Base-by-base conservation (phyloP, 768 basidiomycete genomes). In the Neoboletus magnificus region DNA sequence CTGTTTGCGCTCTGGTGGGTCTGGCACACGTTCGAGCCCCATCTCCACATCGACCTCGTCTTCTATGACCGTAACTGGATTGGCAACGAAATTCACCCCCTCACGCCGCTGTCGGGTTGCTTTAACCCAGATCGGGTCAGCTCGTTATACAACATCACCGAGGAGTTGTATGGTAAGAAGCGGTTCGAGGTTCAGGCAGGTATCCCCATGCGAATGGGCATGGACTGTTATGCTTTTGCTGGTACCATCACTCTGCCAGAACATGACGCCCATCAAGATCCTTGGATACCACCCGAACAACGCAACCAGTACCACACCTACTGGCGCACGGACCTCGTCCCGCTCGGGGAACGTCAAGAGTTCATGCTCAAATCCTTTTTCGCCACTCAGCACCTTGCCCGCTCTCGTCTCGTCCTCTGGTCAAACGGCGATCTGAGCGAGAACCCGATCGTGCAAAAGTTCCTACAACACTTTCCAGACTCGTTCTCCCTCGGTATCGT, bases 201-300 rank as follows among this genome's bases (percentile, higher is more conserved):
- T 4, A 75, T 93, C 50, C 78, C 84, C 0, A 77, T 98, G 76
- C 79, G 82, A 55, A 76, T 90, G 63, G 91, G 91, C 32, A 76
- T 91, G 76, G 90, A 93, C 69, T 98, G 96, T 72, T 98, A 95
- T 67, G 85, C 91, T 66, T 92, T 94, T 69, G 89, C 94, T 1
- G 86, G 88, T 11, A 93, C 92, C 16, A 79, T 98, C 29, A 79
- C 77, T 52, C 42, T 58, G 22, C 53, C 63, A 27, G 60, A 60
- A 12, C 52, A 52, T 7, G 56, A 58, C 29, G 5, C 18, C 5
- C 43, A 10, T 22, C 51, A 56, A 29, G 48, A 55, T 22, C 9
- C 45, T 1, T 62, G 59, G 56, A 67, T 71, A 52, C 66, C 72
- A 18, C 66, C 74, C 18, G 76, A 79, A 16, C 67, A 76, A 33